A percentile compares a stretch with the other conserved stretches of the same genome.
Evolutionary conservation across 129 eudicot species (phyloP).

Genomic region (Pseudognaphalium luteoalbum): DNA sequence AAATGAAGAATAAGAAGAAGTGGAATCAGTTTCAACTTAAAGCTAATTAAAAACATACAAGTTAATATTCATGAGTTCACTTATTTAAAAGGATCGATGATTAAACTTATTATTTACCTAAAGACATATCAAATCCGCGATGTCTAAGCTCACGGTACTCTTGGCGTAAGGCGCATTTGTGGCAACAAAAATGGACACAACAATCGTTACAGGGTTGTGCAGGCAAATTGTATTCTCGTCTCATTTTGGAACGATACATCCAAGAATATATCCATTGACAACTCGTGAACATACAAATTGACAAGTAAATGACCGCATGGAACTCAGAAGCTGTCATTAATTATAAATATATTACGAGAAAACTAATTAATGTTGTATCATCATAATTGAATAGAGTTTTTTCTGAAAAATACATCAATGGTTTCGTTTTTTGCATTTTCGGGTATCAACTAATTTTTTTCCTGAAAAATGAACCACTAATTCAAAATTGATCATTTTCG

Average conservation of each 20-base stretch:
- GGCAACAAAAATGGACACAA: constrained; percentile 54
- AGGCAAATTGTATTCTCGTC: constrained; percentile 43
- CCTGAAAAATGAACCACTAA: too few species aligned
- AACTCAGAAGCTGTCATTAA: background rate
- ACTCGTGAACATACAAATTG: background rate
- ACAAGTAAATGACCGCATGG: background rate
- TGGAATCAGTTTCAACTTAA: too few species aligned
- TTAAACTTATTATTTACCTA: constrained; percentile 32
- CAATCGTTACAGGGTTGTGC: constrained; percentile 54
- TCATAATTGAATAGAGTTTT: too few species aligned
- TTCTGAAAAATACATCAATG: too few species aligned
- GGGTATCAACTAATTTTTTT: too few species aligned
- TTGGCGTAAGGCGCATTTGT: constrained; percentile 56
- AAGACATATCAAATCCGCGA: constrained; percentile 59
- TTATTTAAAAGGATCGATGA: background rate
- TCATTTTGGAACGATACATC: constrained; percentile 49
- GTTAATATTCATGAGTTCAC: too few species aligned
- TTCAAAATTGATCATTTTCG: too few species aligned
- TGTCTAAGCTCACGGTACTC: constrained; percentile 69
- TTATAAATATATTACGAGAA: too few species aligned
- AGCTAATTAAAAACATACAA: too few species aligned
- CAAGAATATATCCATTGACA: constrained; percentile 7
- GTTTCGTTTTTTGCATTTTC: too few species aligned
- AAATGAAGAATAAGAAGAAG: too few species aligned
- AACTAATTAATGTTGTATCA: background rate